These are phyloP conservation scores for Colletotrichum somersetense DNA, from an alignment of 2,329 filamentous ascomycete genomes.

Conservation along the genomic window DNA sequence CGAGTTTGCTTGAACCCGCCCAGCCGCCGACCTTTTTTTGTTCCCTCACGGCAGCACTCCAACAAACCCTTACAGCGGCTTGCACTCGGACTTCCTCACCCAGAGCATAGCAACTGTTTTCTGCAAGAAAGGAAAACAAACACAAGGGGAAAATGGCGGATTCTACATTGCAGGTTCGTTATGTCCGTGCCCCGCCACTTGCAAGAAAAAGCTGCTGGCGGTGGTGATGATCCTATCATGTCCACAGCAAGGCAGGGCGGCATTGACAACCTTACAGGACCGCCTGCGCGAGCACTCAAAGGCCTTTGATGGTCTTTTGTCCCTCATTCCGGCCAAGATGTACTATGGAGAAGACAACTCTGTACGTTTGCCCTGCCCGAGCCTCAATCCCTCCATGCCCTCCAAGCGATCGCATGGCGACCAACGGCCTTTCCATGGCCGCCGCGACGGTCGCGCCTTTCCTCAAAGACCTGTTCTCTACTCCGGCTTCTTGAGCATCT, in stretches of 20 bases:
- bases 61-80: constrained; percentile 16
- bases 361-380: constrained; percentile 66
- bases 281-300: constrained; percentile 63
- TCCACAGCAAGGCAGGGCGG: constrained; percentile 5
- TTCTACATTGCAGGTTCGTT: constrained; percentile 61
- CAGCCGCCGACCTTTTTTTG: constrained; percentile 8
- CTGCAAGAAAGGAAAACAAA: background rate
- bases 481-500: constrained; percentile 22
- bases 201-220: constrained; percentile 23
- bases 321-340: constrained; percentile 88
- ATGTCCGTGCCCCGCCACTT: constrained; percentile 42
- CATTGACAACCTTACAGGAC: constrained; percentile 39
- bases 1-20: constrained; percentile 27
- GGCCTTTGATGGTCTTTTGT: constrained; percentile 88
- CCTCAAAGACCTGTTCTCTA: background rate
- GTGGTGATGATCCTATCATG: constrained; percentile 27
- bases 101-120: background rate
- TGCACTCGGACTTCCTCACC: background rate
- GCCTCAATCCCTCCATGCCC: constrained; percentile 7
- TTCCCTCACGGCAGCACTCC: background rate
- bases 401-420: constrained; percentile 8
- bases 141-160: constrained; percentile 54
- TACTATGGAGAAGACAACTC: constrained; percentile 90
- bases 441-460: background rate
- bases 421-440: background rate